Evolutionary conservation across 2,329 filamentous ascomycete species (phyloP), one percentile per base, ranked within the genome.

Genomic region (Aspergillus melleus): DNA sequence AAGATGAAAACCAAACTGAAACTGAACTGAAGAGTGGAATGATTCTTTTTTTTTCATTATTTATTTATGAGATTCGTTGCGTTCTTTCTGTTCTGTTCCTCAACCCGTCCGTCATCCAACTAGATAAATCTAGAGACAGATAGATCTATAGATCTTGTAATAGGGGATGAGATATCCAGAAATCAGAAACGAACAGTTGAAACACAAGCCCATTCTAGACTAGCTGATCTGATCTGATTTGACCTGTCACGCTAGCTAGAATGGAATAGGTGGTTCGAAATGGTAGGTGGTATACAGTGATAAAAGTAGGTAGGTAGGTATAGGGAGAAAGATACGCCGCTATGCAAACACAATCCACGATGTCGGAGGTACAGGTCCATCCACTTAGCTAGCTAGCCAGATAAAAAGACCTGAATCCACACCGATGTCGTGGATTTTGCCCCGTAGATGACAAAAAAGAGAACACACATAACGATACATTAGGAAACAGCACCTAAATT

Each of bases 321-420:
- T 63, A 54, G 54, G 55, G 58, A 49, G 56, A 49, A 14, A 52
- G 60, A 56, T 64, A 60, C 60, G 56, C 58, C 62, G 62, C 62
- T 66, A 68, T 69, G 66, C 65, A 66, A 66, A 65, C 55, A 62
- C 44, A 57, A 61, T 57, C 39, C 52, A 54, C 30, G 22, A 47
- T 12, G 19, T 14, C 44, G 10, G 20, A 20, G 22, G 14, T 8
- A 14, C 32, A 14, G 32, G 32, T 36, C 12, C 32, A 29, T 9
- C 36, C 4, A 42, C 2, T 6, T n/a, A 42, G 36, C 36, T 42
- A n/a, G 16, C 1, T n/a, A 42, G 36, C 2, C 9, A n/a, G 36
- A 16, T 19, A n/a, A 16, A 30, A n/a, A 42, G 10, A 11, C 44
- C 30, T 32, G 44, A 60, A 22, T 44, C 44, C 54, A 30, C 32